These are phyloP conservation scores for Chloranthus sessilifolius DNA, from an alignment of 164 flowering plant genomes.

Conservation along the genomic window DNA sequence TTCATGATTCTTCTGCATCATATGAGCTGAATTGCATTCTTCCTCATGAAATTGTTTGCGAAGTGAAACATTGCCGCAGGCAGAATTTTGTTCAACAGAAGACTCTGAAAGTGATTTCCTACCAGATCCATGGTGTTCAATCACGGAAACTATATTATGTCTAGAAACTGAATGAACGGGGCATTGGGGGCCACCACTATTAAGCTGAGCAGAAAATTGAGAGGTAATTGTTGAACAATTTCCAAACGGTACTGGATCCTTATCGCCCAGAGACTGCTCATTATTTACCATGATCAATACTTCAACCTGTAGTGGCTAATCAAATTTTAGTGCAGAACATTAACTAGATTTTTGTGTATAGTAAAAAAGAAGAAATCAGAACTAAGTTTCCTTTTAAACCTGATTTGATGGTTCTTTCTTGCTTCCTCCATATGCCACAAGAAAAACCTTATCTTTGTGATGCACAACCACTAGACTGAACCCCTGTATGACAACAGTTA, in stretches of 20 bases:
- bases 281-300: slow-evolving; percentile 61
- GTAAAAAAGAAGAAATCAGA: not conserved
- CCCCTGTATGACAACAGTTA: slow-evolving; percentile 43
- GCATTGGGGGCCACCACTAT: slow-evolving; percentile 28
- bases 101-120: slow-evolving; percentile 81
- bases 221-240: slow-evolving; percentile 27
- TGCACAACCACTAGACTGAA: slow-evolving; percentile 86
- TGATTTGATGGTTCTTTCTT: slow-evolving; percentile 87
- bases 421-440: slow-evolving; percentile 92
- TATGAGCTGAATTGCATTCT: slow-evolving; percentile 29
- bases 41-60: slow-evolving; percentile 66
- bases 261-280: slow-evolving; percentile 43
- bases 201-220: slow-evolving; percentile 17
- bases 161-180: slow-evolving; percentile 46
- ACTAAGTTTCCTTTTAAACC: slow-evolving; percentile 29
- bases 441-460: slow-evolving; percentile 78
- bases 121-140: slow-evolving; percentile 86
- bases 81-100: slow-evolving; percentile 38
- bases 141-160: slow-evolving; percentile 62
- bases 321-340: not conserved
- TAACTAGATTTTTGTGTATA: not conserved
- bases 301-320: slow-evolving; percentile 54
- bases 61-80: slow-evolving; percentile 60
- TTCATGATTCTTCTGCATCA: slow-evolving; percentile 37
- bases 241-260: slow-evolving; percentile 34